Base-by-base conservation (phyloP, 768 basidiomycete species). In the Mycena amicta region DNA sequence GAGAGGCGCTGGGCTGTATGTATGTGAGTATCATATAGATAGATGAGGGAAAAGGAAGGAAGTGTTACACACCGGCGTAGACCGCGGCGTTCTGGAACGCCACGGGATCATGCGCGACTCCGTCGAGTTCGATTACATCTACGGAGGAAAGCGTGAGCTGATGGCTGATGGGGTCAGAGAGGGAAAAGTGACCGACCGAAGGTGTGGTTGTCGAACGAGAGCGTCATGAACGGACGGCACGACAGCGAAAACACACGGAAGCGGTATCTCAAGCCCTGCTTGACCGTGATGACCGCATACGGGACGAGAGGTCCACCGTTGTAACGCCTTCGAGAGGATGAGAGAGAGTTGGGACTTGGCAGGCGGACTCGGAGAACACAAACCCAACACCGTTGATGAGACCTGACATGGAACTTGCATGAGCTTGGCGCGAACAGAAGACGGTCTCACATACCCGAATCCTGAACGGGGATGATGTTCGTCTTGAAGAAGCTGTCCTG, bases 161-260 rank as follows among this genome's bases (percentile, higher is more conserved):
- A n/a, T n/a, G n/a, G n/a, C n/a, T n/a, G n/a, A n/a, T n/a, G n/a
- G n/a, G n/a, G n/a, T n/a, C n/a, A n/a, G n/a, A n/a, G n/a, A n/a
- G n/a, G n/a, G n/a, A n/a, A n/a, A n/a, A n/a, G n/a, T 16, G 13
- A 50, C 60, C 4, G 4, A 65, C 69, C 68, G 43, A 78, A 67
- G 12, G 69, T 72, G 61, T 80, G 78, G 41, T 68, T 66, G 52
- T 77, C 73, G 49, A 76, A 56, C 12, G 73, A 75, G 68, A 77
- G 72, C 2, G 65, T 71, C 65, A 73, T 74, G 64, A 70, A 73
- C 0, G 78, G 76, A 15, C 75, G 71, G 64, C 84, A 83, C 18
- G 82, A 74, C 22, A 75, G 73, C 33, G 70, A 67, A 59, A 85
- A 66, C 15, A 84, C 31, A 15, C 83, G 82, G 66, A 84, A 78